Base-by-base conservation (phyloP, 257 asterid genomes). In the Rauvolfia tetraphylla region DNA sequence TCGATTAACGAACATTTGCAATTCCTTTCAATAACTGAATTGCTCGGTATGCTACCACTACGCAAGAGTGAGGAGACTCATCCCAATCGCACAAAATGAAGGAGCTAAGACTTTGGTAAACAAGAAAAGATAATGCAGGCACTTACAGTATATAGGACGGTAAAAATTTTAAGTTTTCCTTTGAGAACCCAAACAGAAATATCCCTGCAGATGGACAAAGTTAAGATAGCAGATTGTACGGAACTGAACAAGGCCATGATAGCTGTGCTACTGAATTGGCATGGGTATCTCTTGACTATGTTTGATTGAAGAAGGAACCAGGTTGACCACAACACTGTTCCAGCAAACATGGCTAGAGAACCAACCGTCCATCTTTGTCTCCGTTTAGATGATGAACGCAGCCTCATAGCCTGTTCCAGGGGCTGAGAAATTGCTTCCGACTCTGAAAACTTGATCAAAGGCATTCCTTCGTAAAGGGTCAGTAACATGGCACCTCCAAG, bases 231-330 rank as follows among this genome's bases (percentile, higher is more conserved):
- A 3, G 93, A 85, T 68, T 91, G 93, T 17, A 88, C 5, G 41
- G 93, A 88, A 18, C 56, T 87, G 76, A 92, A 92, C 75, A 79
- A 83, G 44, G 95, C 72, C 93, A 90, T 85, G 79, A 92, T 82
- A 18, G 91, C 92, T 1, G 97, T 92, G 87, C 87, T 86, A 0
- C 92, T 90, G 79, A 89, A 92, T 17, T 86, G 92, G 82, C 91
- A 92, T 0, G 97, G 97, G 59, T 88, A 92, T 31, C 65, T 83
- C 82, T 81, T 86, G 7, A 89, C 89, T 8, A 92, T 84, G 23
- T 58, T 76, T 2, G 87, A 54, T 44, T 92, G 98, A 36, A 90
- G 79, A 75, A 92, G 83, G 80, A 86, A 92, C 97, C 97, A 90
- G 9, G 93, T 87, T 5, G 97, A 88, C 93, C 89, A 90, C 73